A percentile compares a stretch with the other conserved stretches of the same genome.
Conservation (phyloP, 1,284 basidiomycete species). For the Ganoderma boninense region DNA sequence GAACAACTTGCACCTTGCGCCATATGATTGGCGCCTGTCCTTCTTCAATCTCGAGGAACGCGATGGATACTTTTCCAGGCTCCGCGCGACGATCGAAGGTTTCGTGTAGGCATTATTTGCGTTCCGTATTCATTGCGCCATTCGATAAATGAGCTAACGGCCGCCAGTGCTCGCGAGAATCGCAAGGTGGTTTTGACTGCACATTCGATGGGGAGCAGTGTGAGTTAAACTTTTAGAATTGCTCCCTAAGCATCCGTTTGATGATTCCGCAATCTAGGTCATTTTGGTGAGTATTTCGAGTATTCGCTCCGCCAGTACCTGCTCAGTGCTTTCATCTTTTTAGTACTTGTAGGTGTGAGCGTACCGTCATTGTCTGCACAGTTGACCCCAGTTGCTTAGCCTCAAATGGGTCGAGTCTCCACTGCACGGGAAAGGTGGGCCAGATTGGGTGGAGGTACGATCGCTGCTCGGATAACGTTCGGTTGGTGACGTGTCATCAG, state of each 20-base stretch:
- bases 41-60: slow-evolving; percentile 92
- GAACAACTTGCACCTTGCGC: slow-evolving; percentile 87
- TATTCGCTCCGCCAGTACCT: neutral
- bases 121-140: neutral
- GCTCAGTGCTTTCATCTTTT: neutral
- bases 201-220: slow-evolving; percentile 91
- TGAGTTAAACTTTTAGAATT: slow-evolving; percentile 44
- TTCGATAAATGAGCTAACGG: neutral
- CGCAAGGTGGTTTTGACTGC: slow-evolving; percentile 90
- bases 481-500: slow-evolving; percentile 44
- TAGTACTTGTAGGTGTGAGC: slow-evolving; percentile 30
- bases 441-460: slow-evolving; percentile 89
- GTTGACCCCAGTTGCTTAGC: slow-evolving; percentile 48
- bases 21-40: slow-evolving; percentile 94
- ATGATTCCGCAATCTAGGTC: slow-evolving; percentile 45
- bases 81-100: slow-evolving; percentile 88
- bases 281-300: slow-evolving; percentile 54
- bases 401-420: slow-evolving; percentile 98
- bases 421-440: slow-evolving; percentile 85
- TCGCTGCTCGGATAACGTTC: neutral
- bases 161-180: slow-evolving; percentile 66
- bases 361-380: neutral
- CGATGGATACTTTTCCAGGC: slow-evolving; percentile 91
- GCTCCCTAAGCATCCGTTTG: neutral
- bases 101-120: slow-evolving; percentile 63